Base-by-base conservation (phyloP, 768 basidiomycete genomes). In the Lentinus tigrinus region DNA sequence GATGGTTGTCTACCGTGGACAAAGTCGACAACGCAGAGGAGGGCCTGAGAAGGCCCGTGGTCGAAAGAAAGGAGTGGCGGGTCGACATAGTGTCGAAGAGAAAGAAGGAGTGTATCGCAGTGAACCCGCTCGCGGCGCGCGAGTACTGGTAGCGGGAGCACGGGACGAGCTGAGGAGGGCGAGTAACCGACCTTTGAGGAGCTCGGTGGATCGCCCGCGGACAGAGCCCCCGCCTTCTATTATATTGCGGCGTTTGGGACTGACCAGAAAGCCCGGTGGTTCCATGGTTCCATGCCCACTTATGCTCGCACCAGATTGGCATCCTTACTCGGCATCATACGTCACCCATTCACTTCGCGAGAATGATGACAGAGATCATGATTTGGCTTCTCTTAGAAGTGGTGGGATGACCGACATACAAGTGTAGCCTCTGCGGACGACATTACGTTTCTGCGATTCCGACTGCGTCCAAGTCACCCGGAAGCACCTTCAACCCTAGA, bases 31-130 rank as follows among this genome's bases (percentile, higher is more conserved):
- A 2, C 16, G 47, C 54, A n/a, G 60, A 61, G 19, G 40, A 24
- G 9, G 60, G 55, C 47, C 65, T 60, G 43, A 71, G 49, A 7
- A 71, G 64, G 24, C 70, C 65, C 3, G 68, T 65, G 67, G 68
- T 80, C 70, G 70, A 82, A 73, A 63, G 77, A 77, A 65, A 78
- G 70, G 66, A 81, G 73, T 64, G 69, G 31, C 70, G 70, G 37
- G 58, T 63, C n/a, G 70, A 63, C 69, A 71, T 71, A 4, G 7
- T 10, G 57, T 37, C 39, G 47, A 48, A 19, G 24, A 24, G 38
- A 47, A 54, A 66, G 63, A 77, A 74, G 51, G 77, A 73, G 61
- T 69, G 73, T n/a, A n/a, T 60, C 68, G 73, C 42, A 68, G 67
- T 47, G 40, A n/a, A n/a, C n/a, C 40, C 7, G 19, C 40, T 21